Base-by-base conservation (phyloP, 202 grass and related monocot species). In the Brachypodium distachyon region DNA sequence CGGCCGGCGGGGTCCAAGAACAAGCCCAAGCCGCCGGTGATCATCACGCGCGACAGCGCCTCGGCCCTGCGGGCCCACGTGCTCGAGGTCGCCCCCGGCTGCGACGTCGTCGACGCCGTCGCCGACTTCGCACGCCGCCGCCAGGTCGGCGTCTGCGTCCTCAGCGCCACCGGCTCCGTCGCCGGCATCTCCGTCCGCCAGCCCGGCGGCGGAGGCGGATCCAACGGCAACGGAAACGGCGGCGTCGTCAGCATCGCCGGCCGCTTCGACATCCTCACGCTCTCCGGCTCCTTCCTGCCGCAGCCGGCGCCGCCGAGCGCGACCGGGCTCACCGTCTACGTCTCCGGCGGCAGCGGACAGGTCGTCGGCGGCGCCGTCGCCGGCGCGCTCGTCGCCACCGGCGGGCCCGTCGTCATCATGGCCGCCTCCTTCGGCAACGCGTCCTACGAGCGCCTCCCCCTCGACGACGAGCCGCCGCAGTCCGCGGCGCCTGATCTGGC, bases 41-140 rank as follows among this genome's bases (percentile, higher is more conserved):
- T 95, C 89, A 93, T 99, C 74, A 99, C 96, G n/a, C 42, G 89
- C 25, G 96, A 99, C 87, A 99, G 96, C 74, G 89, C 92, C 0
- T 89, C 83, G 73, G 96, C 92, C n/a, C 68, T 99, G 67, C 85
- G 96, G 36, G 91, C 96, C 0, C 89, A 99, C 73, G 83, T 99
- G n/a, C 93, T 99, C n/a, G 96, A 99, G 83, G 72, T 99, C 25
- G 87, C 87, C 40, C 73, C 89, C 13, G 96, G 96, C 13, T 96
- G 92, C 65, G 96, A 99, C 83, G 58, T 99, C 43, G 80, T 86
- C 44, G 92, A 99, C 25, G 79, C 92, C 77, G 78, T 99, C 0
- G 76, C 92, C 9, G 58, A 71, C 22, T 99, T 93, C 78, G 89
- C 96, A 2, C 89, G 85, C 49, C 87, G 92, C 33, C 71, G 92